Conservation (phyloP, 1,139 yeast genomes). For the Keqinozyma sinolaborantium region DNA sequence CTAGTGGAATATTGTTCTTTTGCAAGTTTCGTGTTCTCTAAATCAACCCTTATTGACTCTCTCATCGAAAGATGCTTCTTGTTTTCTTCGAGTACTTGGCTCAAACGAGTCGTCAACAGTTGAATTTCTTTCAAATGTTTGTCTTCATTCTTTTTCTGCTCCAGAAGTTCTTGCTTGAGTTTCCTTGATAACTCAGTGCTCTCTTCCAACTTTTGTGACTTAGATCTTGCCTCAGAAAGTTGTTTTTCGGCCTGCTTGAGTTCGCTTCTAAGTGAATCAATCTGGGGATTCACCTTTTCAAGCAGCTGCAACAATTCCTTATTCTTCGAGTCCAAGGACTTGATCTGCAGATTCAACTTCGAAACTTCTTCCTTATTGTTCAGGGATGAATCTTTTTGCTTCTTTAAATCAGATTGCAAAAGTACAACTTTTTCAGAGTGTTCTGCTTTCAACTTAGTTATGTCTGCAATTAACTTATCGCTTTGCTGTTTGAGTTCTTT, state of each 20-base stretch:
- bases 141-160: constrained; percentile 6
- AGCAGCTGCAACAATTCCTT: constrained; percentile 5
- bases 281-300: constrained; percentile 2
- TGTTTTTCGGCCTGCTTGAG: constrained; percentile 2
- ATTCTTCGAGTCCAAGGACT: constrained; percentile 11
- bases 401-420: neutral
- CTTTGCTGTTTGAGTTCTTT: constrained; percentile 7
- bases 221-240: constrained; percentile 5
- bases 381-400: neutral
- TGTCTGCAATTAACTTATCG: constrained; percentile 6
- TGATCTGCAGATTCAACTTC: constrained; percentile 8
- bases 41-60: constrained; percentile 30
- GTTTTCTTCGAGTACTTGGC: constrained; percentile 4
- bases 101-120: constrained; percentile 10
- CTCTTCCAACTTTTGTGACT: constrained; percentile 10
- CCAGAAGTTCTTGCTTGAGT: constrained; percentile 4
- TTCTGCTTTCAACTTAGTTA: constrained; percentile 3
- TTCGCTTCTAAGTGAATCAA: constrained; percentile 4
- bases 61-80: constrained; percentile 12
- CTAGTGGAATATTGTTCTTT: constrained; percentile 25
- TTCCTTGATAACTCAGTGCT: constrained; percentile 5
- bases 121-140: constrained; percentile 9
- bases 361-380: constrained; percentile 9
- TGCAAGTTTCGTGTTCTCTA: constrained; percentile 23
- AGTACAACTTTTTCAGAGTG: neutral